phyloP scores from a whole-genome alignment of 192 early-diverging fungal genomes.

The Gigaspora rosea region DNA sequence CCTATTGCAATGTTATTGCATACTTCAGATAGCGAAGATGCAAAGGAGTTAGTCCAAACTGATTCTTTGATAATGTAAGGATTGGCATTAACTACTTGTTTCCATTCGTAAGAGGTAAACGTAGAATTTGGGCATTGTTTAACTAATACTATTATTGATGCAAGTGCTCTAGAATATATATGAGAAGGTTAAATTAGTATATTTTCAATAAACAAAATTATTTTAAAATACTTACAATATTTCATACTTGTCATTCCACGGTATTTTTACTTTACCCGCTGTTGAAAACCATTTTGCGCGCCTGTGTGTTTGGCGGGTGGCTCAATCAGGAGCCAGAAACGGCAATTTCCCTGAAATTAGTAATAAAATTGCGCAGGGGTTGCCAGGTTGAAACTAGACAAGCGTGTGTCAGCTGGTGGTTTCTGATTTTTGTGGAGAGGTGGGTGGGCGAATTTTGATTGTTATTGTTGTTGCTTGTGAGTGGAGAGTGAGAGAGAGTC shows the following conservation, averaged over 20 bases:
- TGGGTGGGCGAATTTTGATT: too few species aligned
- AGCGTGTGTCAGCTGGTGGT: too few species aligned
- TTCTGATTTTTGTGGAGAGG: too few species aligned
- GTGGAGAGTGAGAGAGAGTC: too few species aligned
- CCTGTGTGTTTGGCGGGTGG: too few species aligned
- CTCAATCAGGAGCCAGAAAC: too few species aligned
- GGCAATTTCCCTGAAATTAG: too few species aligned
- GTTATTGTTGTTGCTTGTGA: too few species aligned
- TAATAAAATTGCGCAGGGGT: too few species aligned
- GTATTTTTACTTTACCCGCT: not conserved
- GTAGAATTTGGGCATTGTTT: constrained; percentile 22
- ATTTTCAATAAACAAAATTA: constrained; percentile 6
- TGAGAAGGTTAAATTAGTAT: not conserved
- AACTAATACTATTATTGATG: constrained; percentile 23
- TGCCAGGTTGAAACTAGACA: too few species aligned
- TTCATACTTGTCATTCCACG: constrained; percentile 19
- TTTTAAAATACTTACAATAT: constrained; percentile 25
- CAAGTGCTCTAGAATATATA: constrained; percentile 16
- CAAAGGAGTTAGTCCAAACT: constrained; percentile 9
- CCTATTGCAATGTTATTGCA: constrained; percentile 20
- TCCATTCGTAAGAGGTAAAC: constrained; percentile 29
- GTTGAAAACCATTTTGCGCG: too few species aligned
- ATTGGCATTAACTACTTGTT: constrained; percentile 14
- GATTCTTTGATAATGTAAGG: constrained; percentile 14
- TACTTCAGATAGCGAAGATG: constrained; percentile 5